Percentiles rank a stretch among this genome's conserved stretches.
These are phyloP conservation scores for Gonium pectorale DNA, from an alignment of 139 green algal species.

Conservation along the genomic window DNA sequence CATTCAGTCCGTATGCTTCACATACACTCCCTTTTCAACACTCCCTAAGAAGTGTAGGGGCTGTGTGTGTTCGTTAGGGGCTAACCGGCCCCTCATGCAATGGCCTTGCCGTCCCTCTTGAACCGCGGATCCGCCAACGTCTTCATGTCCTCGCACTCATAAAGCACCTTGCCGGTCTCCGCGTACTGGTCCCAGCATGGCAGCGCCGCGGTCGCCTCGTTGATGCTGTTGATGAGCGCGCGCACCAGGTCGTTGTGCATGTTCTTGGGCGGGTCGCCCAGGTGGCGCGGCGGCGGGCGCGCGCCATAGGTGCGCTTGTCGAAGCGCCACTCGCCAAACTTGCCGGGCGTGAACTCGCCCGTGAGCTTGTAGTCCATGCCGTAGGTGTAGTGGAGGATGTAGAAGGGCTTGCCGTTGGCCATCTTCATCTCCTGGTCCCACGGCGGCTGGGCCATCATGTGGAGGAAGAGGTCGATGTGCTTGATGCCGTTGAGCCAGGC, in stretches of 20 bases:
- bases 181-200: slow-evolving; percentile 86
- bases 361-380: slow-evolving; percentile 89
- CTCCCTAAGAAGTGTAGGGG: no score
- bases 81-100: not conserved
- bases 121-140: slow-evolving; percentile 31
- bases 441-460: slow-evolving; percentile 87
- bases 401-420: slow-evolving; percentile 67
- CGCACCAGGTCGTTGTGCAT: slow-evolving; percentile 90
- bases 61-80: no score
- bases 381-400: slow-evolving; percentile 99
- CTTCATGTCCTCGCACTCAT: slow-evolving; percentile 32
- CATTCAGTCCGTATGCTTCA: no score
- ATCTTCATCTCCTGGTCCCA: slow-evolving; percentile 83
- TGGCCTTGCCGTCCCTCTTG: slow-evolving; percentile 39
- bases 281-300: slow-evolving; percentile 72
- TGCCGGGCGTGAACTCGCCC: slow-evolving; percentile 82
- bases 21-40: no score
- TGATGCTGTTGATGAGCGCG: slow-evolving; percentile 69
- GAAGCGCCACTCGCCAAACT: slow-evolving; percentile 93
- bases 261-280: slow-evolving; percentile 70
- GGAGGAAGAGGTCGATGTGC: slow-evolving; percentile 74
- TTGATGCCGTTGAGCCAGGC: slow-evolving; percentile 70
- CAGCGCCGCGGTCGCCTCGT: slow-evolving; percentile 75
- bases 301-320: slow-evolving; percentile 92
- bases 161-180: slow-evolving; percentile 59